Base-by-base conservation (phyloP, 208 protist species). In the Crithidia expoeki region DNA sequence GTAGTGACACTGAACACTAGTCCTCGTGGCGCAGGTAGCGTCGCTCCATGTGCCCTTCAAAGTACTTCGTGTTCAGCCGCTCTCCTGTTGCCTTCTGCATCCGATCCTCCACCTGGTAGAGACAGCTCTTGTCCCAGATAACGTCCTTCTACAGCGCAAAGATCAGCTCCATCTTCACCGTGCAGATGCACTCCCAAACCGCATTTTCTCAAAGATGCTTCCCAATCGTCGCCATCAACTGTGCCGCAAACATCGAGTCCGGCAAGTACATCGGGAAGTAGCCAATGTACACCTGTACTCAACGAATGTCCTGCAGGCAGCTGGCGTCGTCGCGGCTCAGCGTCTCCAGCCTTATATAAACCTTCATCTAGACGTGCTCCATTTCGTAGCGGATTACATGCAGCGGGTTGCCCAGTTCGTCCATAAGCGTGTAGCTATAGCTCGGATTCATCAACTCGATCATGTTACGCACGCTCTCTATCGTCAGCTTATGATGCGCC, bases 251-350 rank as follows among this genome's bases (percentile, higher is more conserved):
- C 65, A 94, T 91, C 19, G 86, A 73, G 19, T 92, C 94, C 3
- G 96, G 36, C 4, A 80, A 55, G 70, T 97, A 98, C 0, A 84
- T 88, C 0, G 89, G 90, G 81, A 96, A 98, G 90, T 91, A 3
- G 83, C 89, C 33, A 89, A 85, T 21, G 53, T 23, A 14, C 81
- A 83, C 7, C 23, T 23, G n/a, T 11, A 77, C 44, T 89, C 94
- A 97, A 78, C 95, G 90, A n/a, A 95, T 81, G 70, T 96, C 92
- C 74, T 98, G 92, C 46, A 96, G 72, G 64, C 85, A 92, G 7
- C 92, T 90, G 12, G 88, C 28, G 55, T 86, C 77, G 56, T 90
- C 81, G 61, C 92, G 90, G 11, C 81, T 85, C 19, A 85, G 67
- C 68, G 91, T 93, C 34, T 92, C 81, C 16, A 94, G 55, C 34